Conservation (phyloP, 768 basidiomycete species). For the Mycena crocata region DNA sequence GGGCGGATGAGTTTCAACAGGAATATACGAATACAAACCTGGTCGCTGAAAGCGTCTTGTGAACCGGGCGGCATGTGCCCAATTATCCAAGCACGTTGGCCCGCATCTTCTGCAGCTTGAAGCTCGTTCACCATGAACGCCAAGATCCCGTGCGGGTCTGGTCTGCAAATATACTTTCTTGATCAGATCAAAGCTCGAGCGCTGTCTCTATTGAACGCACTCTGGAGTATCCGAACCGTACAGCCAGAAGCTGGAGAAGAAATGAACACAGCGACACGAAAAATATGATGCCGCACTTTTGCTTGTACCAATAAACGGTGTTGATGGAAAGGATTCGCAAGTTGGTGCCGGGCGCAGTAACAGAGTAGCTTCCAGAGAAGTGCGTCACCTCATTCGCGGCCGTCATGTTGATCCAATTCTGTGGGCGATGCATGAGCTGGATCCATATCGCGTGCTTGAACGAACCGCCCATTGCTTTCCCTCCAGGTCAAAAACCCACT, state of each 20-base stretch:
- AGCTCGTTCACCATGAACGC: slow-evolving; percentile 64
- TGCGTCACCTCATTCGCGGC: slow-evolving; percentile 58
- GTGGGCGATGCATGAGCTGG: slow-evolving; percentile 1
- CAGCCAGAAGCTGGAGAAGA: slow-evolving; percentile 62
- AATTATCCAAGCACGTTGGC: slow-evolving; percentile 72
- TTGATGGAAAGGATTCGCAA: slow-evolving; percentile 70
- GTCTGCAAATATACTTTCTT: slow-evolving; percentile 39
- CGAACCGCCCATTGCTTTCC: slow-evolving; percentile 61
- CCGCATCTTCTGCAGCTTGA: slow-evolving; percentile 69
- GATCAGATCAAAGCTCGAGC: not conserved
- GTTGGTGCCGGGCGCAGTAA: slow-evolving; percentile 59
- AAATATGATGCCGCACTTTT: slow-evolving; percentile 53
- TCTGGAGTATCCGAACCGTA: slow-evolving; percentile 63
- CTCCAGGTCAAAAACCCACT: slow-evolving; percentile 70
- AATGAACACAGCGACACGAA: not conserved
- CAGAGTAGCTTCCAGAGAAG: slow-evolving; percentile 66
- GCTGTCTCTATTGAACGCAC: slow-evolving; percentile 45
- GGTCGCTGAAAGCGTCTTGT: slow-evolving; percentile 61
- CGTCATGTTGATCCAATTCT: slow-evolving; percentile 60
- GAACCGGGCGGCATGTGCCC: slow-evolving; percentile 69
- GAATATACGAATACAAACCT: slow-evolving; percentile 52
- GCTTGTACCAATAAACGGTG: slow-evolving; percentile 71
- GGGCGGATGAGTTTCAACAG: no score
- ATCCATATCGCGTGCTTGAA: not conserved
- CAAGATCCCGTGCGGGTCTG: slow-evolving; percentile 72